These are phyloP conservation scores for Graphiopsis chlorocephala DNA, from an alignment of 2,329 filamentous ascomycete genomes.

Conservation along the genomic window DNA sequence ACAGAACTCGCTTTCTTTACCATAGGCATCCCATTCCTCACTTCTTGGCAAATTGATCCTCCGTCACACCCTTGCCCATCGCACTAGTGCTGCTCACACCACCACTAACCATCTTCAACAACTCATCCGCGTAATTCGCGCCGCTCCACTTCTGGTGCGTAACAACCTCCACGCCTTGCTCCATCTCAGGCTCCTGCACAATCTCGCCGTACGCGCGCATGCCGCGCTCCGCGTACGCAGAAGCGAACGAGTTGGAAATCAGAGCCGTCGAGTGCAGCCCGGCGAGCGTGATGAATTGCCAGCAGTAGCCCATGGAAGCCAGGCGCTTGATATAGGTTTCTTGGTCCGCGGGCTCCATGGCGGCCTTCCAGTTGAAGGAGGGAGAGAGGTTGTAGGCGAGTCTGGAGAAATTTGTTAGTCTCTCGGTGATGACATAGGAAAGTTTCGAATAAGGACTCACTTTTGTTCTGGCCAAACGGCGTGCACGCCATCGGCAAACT, in stretches of 20 bases:
- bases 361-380: conserved; percentile 99
- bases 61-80: conserved; percentile 96
- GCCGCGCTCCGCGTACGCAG: conserved; percentile 74
- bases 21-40: background rate
- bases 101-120: conserved; percentile 95
- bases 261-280: conserved; percentile 94
- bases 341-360: conserved; percentile 87
- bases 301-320: conserved; percentile 87
- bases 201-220: conserved; percentile 98
- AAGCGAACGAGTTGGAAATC: conserved; percentile 83
- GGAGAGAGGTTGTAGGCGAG: conserved; percentile 97
- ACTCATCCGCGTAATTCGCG: conserved; percentile 88
- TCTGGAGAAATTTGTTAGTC: conserved; percentile 44
- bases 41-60: conserved; percentile 73
- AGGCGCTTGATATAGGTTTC: conserved; percentile 96
- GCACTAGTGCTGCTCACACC: conserved; percentile 88
- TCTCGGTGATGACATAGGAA: background rate
- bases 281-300: conserved; percentile 99
- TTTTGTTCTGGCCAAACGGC: conserved; percentile 95
- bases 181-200: conserved; percentile 97
- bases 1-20: background rate
- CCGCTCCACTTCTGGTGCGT: conserved; percentile 99
- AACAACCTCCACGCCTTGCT: conserved; percentile 83
- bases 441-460: conserved; percentile 49
- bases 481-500: conserved; percentile 92